Base-by-base conservation (phyloP, 306 rosid genomes). In the Alnus rubra region DNA sequence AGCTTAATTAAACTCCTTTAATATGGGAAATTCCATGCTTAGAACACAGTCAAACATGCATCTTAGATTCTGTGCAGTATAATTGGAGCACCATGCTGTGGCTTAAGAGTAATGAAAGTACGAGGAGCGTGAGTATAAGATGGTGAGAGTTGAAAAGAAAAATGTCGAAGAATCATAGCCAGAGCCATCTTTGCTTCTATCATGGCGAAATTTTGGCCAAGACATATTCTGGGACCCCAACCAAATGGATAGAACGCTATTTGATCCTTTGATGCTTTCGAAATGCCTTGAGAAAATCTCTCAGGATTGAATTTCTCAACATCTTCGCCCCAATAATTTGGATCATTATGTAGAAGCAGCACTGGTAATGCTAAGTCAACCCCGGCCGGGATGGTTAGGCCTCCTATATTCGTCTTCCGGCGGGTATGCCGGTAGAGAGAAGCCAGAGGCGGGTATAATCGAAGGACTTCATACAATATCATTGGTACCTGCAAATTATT, bases 161-260 rank as follows among this genome's bases (percentile, higher is more conserved):
- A 88, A 58, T 81, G 84, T 47, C 84, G 88, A 44, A 88, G 85
- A 78, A 80, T 82, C 86, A 82, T 82, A 39, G 85, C 77, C 18
- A 88, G 78, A n/a, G 82, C 86, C 64, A 84, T 77, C 79, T 78
- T 49, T 49, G 52, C 15, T 49, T 49, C 52, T 10, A 49, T 11
- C 52, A 49, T 49, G 52, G 52, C 52, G 3, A 49, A 49, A 49
- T 49, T 49, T 49, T 49, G 52, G 52, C 52, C 52, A 49, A 12
- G 0, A 9, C 92, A 86, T 5, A 81, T 82, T 71, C 87, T 79
- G 7, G 88, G 87, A 5, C 89, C 89, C 88, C 88, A 82, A 16
- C 89, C 80, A 82, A 88, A 88, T 3, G 92, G 82, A 50, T 42
- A 84, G 80, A 82, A 84, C 5, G 86, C 86, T 15, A 74, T 28